Evolutionary conservation across 768 basidiomycete genomes (phyloP).

Genomic region (Galerina marginata): DNA sequence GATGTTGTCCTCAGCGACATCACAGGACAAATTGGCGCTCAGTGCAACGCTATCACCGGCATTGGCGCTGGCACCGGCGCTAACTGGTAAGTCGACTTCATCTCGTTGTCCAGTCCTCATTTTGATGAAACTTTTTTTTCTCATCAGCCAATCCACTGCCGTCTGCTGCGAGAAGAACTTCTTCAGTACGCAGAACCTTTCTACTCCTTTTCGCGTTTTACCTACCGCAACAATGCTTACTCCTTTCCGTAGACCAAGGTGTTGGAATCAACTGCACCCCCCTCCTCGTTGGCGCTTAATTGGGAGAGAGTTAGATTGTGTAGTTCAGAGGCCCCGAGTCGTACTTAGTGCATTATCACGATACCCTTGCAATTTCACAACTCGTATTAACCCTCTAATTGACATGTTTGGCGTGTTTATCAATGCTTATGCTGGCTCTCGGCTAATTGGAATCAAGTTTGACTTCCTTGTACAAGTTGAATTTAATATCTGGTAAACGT

Average conservation of each 20-base stretch:
- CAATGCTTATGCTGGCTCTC: background rate
- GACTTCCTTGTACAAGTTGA: background rate
- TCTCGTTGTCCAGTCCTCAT: background rate
- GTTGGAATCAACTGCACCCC: conserved; percentile 18
- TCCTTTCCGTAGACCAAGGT: conserved; percentile 7
- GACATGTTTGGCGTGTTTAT: too few relatives aligned
- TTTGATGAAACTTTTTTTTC: background rate
- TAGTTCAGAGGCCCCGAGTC: background rate
- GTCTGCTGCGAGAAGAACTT: conserved; percentile 18
- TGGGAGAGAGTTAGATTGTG: background rate
- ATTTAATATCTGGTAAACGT: background rate
- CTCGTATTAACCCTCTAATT: background rate
- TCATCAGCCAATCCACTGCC: conserved; percentile 3
- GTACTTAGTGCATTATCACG: background rate
- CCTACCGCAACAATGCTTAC: background rate
- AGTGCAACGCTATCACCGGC: conserved; percentile 26
- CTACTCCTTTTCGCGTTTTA: background rate
- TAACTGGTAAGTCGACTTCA: conserved; percentile 14
- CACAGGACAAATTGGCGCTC: conserved; percentile 15
- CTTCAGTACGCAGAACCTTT: conserved; percentile 1
- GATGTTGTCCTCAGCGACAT: conserved; percentile 16
- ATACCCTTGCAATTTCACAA: background rate
- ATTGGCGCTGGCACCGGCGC: conserved; percentile 23
- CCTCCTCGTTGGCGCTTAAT: conserved; percentile 10
- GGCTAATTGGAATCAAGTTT: background rate